phyloP scores from a whole-genome alignment of 129 eudicot species.

The Arctium minus region DNA sequence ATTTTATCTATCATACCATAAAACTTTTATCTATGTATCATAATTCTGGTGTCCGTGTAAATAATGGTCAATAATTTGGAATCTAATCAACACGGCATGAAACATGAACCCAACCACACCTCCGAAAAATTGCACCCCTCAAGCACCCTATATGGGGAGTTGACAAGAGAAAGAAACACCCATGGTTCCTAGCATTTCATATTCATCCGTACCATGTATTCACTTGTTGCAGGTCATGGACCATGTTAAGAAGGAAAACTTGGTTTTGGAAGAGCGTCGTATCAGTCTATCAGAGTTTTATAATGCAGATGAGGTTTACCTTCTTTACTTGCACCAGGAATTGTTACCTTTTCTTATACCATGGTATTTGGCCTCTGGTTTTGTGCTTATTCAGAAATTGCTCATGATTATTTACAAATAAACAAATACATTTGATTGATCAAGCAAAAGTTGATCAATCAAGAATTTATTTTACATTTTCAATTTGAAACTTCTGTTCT shows the following conservation, averaged over 20 bases:
- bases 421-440: no score
- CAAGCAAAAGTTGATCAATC: no score
- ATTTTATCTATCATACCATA: background rate
- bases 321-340: background rate
- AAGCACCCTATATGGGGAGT: no score
- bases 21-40: background rate
- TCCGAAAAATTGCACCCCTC: no score
- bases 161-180: no score
- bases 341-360: background rate
- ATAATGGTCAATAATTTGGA: background rate
- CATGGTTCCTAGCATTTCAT: background rate
- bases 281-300: slow-evolving; percentile 88
- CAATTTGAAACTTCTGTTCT: no score
- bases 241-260: slow-evolving; percentile 63
- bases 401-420: no score
- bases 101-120: background rate
- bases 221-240: slow-evolving; percentile 74
- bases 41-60: background rate
- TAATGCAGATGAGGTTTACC: slow-evolving; percentile 70
- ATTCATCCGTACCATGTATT: background rate
- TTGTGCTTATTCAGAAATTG: no score
- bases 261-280: slow-evolving; percentile 71
- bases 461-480: no score
- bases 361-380: background rate
- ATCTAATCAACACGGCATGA: background rate